These are phyloP conservation scores for Ogataea minuta DNA, from an alignment of 805 yeast species.

Conservation along the genomic window DNA sequence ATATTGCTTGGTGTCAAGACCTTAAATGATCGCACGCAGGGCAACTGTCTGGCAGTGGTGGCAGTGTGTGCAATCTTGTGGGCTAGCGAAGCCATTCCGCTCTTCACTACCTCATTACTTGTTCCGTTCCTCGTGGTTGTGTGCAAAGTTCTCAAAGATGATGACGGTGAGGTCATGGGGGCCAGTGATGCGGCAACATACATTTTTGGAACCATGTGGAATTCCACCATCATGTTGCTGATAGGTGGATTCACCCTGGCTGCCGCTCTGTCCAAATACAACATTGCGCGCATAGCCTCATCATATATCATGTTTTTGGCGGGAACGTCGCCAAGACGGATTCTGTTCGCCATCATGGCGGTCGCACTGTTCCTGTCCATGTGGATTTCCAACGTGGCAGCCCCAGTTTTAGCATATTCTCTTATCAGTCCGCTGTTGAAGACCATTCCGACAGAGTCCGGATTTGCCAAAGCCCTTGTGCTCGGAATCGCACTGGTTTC, in stretches of 20 bases:
- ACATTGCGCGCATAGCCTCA: conserved; percentile 48
- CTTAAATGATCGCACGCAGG: conserved; percentile 58
- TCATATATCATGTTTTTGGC: conserved; percentile 49
- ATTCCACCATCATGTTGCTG: conserved; percentile 48
- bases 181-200: conserved; percentile 43
- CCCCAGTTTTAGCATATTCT: conserved; percentile 53
- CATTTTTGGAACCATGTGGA: conserved; percentile 52
- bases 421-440: conserved; percentile 48
- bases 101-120: conserved; percentile 47
- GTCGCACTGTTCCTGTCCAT: conserved; percentile 51
- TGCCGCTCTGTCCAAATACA: conserved; percentile 53
- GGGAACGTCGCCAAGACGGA: conserved; percentile 49
- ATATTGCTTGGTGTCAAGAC: conserved; percentile 57
- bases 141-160: conserved; percentile 48
- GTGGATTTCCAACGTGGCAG: conserved; percentile 60
- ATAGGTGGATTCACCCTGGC: conserved; percentile 56
- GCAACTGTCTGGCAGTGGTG: conserved; percentile 63
- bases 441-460: conserved; percentile 36
- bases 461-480: conserved; percentile 30
- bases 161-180: conserved; percentile 44
- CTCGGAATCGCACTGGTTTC: conserved; percentile 49
- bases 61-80: conserved; percentile 52
- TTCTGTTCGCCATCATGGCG: conserved; percentile 48
- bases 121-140: conserved; percentile 47
- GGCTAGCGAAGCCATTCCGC: conserved; percentile 53